Percentiles rank a stretch among this genome's conserved stretches.
phyloP scores from a whole-genome alignment of 768 basidiomycete genomes.

The Boletus rufocinnamomeus region DNA sequence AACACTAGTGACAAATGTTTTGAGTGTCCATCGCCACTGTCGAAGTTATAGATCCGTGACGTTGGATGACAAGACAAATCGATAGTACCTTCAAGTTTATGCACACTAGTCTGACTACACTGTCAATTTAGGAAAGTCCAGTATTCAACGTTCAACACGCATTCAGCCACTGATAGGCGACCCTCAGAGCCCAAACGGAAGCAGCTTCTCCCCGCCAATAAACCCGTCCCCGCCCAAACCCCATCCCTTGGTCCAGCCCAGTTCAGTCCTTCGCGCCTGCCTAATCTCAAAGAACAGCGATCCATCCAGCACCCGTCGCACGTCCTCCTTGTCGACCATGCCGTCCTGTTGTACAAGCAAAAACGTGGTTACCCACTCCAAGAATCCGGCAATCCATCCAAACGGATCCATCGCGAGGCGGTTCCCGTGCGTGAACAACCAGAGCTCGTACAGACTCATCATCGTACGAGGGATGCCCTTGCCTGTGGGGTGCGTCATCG shows the following conservation, averaged over 20 bases:
- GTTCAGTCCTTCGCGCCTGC: slow-evolving; percentile 18
- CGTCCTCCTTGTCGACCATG: slow-evolving; percentile 42
- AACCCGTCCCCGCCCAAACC: slow-evolving; percentile 36
- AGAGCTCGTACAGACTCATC: slow-evolving; percentile 35
- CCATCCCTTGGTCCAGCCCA: slow-evolving; percentile 34
- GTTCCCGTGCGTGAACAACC: slow-evolving; percentile 33
- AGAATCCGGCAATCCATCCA: slow-evolving; percentile 37
- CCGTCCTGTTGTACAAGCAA: slow-evolving; percentile 43
- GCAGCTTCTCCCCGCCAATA: slow-evolving; percentile 31
- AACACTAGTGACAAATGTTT: slow-evolving; percentile 22
- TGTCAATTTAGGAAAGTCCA: slow-evolving; percentile 3
- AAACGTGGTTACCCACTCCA: slow-evolving; percentile 43
- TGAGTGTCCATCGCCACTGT: background rate
- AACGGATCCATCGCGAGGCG: slow-evolving; percentile 39
- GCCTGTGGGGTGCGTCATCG: slow-evolving; percentile 5
- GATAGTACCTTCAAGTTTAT: background rate
- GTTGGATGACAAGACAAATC: slow-evolving; percentile 1
- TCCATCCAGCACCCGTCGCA: slow-evolving; percentile 45
- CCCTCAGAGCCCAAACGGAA: slow-evolving; percentile 31
- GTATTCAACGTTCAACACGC: background rate
- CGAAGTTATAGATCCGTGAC: background rate
- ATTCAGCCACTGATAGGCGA: background rate
- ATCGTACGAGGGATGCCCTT: slow-evolving; percentile 18
- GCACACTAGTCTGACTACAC: background rate
- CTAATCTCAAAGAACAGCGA: slow-evolving; percentile 39